Evolutionary conservation across 2,329 filamentous ascomycete species (phyloP).

Genomic region (Phoma sp.): DNA sequence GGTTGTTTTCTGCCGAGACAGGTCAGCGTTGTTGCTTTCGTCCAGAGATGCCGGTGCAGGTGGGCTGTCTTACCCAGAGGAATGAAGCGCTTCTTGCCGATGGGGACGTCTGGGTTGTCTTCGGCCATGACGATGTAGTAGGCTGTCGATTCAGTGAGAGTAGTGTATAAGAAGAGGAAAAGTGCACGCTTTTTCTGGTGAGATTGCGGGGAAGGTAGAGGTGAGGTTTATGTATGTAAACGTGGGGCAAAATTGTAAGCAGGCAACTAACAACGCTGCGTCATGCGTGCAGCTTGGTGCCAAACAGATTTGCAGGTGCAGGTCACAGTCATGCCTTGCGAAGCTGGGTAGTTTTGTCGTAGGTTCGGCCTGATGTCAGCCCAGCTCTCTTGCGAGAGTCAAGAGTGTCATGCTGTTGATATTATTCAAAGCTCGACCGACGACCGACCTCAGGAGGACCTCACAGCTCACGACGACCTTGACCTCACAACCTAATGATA

Average conservation of each 20-base stretch:
- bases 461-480: too few species aligned
- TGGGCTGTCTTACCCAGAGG: slow-evolving; percentile 41
- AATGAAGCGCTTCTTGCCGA: slow-evolving; percentile 45
- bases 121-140: slow-evolving; percentile 35
- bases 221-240: slow-evolving; percentile 6
- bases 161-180: not conserved
- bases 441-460: too few species aligned
- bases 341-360: too few species aligned
- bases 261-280: slow-evolving; percentile 15
- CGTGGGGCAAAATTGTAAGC: slow-evolving; percentile 3
- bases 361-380: too few species aligned
- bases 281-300: not conserved
- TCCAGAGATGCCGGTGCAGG: not conserved
- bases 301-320: not conserved
- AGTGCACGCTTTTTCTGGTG: not conserved
- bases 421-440: too few species aligned
- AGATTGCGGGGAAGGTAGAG: slow-evolving; percentile 6
- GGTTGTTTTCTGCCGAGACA: slow-evolving; percentile 70
- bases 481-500: too few species aligned
- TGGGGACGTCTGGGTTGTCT: slow-evolving; percentile 40
- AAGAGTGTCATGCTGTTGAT: too few species aligned
- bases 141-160: not conserved
- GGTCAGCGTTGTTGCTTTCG: slow-evolving; percentile 19
- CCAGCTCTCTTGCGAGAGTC: too few species aligned
- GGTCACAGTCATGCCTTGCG: not conserved